phyloP scores from a whole-genome alignment of 495 filamentous ascomycete species.

The Chaetomium cochliodes region DNA sequence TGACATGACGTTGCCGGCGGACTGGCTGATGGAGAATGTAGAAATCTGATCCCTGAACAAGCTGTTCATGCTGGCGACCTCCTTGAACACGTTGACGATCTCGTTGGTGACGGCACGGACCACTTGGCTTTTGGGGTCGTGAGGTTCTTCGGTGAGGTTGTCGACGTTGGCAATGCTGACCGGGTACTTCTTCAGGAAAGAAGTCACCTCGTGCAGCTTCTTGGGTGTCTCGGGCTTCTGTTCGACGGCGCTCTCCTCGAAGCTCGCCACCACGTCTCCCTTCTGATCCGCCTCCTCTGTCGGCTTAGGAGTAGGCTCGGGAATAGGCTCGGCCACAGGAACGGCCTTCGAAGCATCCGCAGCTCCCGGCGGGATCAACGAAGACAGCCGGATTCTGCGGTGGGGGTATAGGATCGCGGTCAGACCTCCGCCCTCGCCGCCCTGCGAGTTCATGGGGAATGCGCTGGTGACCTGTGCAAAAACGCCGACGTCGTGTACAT shows the following conservation, averaged over 20 bases:
- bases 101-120: constrained; percentile 92
- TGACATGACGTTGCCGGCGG: constrained; percentile 87
- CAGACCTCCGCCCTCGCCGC: constrained; percentile 72
- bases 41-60: constrained; percentile 98
- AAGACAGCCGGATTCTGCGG: constrained; percentile 85
- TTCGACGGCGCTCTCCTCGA: constrained; percentile 73
- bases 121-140: constrained; percentile 81
- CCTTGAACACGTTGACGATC: constrained; percentile 97
- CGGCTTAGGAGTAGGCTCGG: constrained; percentile 56
- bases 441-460: constrained; percentile 64
- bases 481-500: constrained; percentile 92
- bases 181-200: constrained; percentile 84
- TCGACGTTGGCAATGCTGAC: constrained; percentile 94
- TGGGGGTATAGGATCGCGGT: constrained; percentile 96
- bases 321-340: constrained; percentile 45
- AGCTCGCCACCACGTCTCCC: constrained; percentile 95
- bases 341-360: constrained; percentile 43
- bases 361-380: constrained; percentile 63
- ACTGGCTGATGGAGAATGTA: constrained; percentile 92
- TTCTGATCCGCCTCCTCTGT: constrained; percentile 54
- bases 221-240: constrained; percentile 46
- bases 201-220: constrained; percentile 77
- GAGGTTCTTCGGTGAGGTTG: constrained; percentile 82
- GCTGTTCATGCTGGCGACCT: constrained; percentile 87
- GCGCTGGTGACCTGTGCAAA: constrained; percentile 97